Conservation (phyloP, 345 rosid genomes). For the Pugionium cornutum region DNA sequence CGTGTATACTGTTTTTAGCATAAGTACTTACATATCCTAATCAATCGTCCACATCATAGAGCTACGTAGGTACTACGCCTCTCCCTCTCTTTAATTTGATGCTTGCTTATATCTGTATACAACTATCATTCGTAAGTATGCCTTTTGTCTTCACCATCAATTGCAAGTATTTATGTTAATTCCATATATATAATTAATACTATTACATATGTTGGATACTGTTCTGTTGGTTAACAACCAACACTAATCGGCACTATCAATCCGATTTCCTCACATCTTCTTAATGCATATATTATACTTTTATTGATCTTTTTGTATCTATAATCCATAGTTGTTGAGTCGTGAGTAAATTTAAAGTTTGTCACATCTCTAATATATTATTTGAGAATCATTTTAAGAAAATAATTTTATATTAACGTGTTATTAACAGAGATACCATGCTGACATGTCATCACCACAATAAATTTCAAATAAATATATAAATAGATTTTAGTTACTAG, state of each 20-base stretch:
- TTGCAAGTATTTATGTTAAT: neutral
- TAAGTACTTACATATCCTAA: conserved; percentile 25
- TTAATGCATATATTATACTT: neutral
- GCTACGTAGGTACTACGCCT: conserved; percentile 36
- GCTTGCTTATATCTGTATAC: conserved; percentile 33
- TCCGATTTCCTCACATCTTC: neutral
- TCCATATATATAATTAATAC: too few relatives aligned
- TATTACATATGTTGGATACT: neutral
- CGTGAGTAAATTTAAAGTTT: too few relatives aligned
- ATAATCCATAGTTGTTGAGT: neutral
- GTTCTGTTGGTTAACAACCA: conserved; percentile 28
- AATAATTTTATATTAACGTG: too few relatives aligned
- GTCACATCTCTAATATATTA: too few relatives aligned
- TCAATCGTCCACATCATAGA: conserved; percentile 37
- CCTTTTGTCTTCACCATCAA: conserved; percentile 6
- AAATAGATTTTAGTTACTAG: too few relatives aligned
- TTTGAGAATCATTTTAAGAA: too few relatives aligned
- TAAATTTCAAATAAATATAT: too few relatives aligned
- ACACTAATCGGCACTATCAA: conserved; percentile 9
- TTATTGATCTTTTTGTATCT: neutral
- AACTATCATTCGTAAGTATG: conserved; percentile 28
- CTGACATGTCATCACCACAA: too few relatives aligned
- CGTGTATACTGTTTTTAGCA: conserved; percentile 35
- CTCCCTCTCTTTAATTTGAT: conserved; percentile 23
- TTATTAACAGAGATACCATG: too few relatives aligned